Base-by-base conservation (phyloP, 2,329 filamentous ascomycete genomes). In the Monilinia polystroma region DNA sequence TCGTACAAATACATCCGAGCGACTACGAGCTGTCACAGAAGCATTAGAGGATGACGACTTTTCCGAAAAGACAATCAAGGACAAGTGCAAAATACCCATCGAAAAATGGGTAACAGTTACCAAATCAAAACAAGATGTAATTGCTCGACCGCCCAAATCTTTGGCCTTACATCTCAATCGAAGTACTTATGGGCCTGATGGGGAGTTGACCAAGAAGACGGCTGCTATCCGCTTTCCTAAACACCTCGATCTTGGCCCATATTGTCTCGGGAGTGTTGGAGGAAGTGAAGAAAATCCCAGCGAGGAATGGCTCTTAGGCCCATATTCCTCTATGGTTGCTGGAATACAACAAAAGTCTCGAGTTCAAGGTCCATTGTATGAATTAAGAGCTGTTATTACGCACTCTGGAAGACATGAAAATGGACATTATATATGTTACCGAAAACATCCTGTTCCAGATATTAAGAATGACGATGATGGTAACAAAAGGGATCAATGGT, bases 361-460 rank as follows among this genome's bases (percentile, higher is more conserved):
- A 68, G 79, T 86, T 11, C 80, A 79, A 0, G 86, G 87, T 3
- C 83, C 82, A 38, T 81, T 89, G 1, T 98, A 96, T 76, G 87
- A 91, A 74, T 81, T 98, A 20, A 86, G 90, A 64, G 92, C 93
- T 41, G 90, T 94, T 0, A 86, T 98, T 12, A 95, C 92, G 0
- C 95, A 98, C 76, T 91, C 90, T 69, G 95, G 95, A 4, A 84
- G 90, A 43, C 95, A 98, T 76, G 93, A 97, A 69, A 97, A 96
- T 73, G 95, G 95, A 0, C 95, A 99, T 79, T 98, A 99, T 73
- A 88, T 97, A 51, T 96, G 92, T 76, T 97, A 95, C 77, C 85
- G 92, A 63, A 91, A 90, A 73, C 89, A 92, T 73, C 82, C 85
- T 1, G 63, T 56, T 52, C 35, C 62, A 23, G 56, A 66, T 10